Evolutionary conservation across 495 filamentous ascomycete species (phyloP).

Genomic region (Trypethelium eluteriae): DNA sequence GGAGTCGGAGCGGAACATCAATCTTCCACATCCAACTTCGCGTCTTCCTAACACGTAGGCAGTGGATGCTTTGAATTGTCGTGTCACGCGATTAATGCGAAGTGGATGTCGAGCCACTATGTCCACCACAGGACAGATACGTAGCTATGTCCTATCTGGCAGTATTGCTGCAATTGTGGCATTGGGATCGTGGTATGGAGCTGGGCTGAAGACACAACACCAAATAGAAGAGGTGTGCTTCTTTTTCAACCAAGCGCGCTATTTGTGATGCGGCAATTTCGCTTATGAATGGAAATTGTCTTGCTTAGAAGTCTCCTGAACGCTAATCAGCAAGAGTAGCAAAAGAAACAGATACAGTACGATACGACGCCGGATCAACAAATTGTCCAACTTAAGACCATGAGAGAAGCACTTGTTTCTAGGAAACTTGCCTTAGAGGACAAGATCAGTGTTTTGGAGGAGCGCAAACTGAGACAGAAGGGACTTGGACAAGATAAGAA

Average conservation of each 20-base stretch:
- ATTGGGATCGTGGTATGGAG: slow-evolving; percentile 49
- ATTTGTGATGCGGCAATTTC: neutral
- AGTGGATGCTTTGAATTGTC: too few species aligned
- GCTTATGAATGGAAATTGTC: neutral
- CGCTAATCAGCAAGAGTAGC: neutral
- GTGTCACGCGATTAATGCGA: neutral
- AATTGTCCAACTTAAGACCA: neutral
- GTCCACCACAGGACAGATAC: slow-evolving; percentile 13
- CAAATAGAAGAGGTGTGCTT: slow-evolving; percentile 33
- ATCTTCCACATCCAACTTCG: too few species aligned
- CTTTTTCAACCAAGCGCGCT: neutral
- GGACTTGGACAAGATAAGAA: neutral
- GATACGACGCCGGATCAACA: neutral
- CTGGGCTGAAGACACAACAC: slow-evolving; percentile 48
- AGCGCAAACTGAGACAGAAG: neutral
- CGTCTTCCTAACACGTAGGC: too few species aligned
- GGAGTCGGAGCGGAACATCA: too few species aligned
- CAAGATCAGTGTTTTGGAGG: neutral
- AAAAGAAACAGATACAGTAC: neutral
- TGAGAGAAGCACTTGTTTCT: neutral
- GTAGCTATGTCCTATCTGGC: slow-evolving; percentile 41
- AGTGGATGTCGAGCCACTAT: neutral
- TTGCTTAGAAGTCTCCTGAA: neutral
- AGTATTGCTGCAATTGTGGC: slow-evolving; percentile 44
- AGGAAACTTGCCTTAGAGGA: neutral